These are phyloP conservation scores for Hirschioporus abietinus DNA, from an alignment of 768 basidiomycete species.

Conservation along the genomic window DNA sequence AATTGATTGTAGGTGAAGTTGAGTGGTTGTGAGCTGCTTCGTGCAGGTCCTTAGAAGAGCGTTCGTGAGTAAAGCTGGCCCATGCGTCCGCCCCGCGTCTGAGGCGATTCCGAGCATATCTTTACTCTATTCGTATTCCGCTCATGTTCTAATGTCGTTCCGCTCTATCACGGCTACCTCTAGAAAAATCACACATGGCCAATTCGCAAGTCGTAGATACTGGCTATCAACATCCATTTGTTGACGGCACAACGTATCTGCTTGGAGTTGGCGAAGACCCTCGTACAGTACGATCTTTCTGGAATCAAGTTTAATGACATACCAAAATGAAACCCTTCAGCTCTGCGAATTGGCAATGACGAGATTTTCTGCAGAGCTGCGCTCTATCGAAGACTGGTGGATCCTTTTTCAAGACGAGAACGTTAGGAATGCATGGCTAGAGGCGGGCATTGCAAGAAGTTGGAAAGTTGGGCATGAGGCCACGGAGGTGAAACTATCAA, in stretches of 20 bases:
- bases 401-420: constrained; percentile 21
- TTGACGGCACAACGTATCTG: constrained; percentile 36
- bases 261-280: constrained; percentile 48
- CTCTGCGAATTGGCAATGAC: constrained; percentile 47
- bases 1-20: neutral
- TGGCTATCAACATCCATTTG: constrained; percentile 48
- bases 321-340: constrained; percentile 20
- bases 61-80: neutral
- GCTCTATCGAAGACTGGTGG: constrained; percentile 38
- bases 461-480: constrained; percentile 28
- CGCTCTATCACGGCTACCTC: neutral
- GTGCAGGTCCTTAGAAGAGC: neutral
- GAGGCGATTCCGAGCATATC: neutral
- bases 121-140: neutral
- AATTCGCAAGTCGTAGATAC: neutral
- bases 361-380: constrained; percentile 38
- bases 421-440: constrained; percentile 28
- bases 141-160: neutral
- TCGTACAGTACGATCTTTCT: constrained; percentile 33
- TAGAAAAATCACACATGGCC: neutral
- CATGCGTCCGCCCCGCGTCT: neutral
- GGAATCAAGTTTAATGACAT: constrained; percentile 2
- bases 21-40: neutral
- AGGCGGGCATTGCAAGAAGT: constrained; percentile 18
- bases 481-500: constrained; percentile 34